phyloP scores from a whole-genome alignment of 768 basidiomycete genomes.

The Tricholomella constricta region DNA sequence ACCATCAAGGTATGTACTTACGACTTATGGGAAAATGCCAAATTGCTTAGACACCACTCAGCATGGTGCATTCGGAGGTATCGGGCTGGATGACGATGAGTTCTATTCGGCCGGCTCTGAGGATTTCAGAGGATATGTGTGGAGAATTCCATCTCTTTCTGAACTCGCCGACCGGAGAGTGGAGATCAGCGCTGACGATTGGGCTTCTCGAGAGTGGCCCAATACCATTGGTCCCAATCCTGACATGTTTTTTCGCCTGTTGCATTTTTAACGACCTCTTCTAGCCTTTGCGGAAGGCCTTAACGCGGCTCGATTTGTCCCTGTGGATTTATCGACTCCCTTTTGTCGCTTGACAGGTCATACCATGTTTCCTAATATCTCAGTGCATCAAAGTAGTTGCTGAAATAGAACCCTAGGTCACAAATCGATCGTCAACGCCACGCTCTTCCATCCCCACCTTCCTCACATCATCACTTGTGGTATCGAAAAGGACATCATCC shows the following conservation, averaged over 20 bases:
- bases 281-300: slow-evolving; percentile 49
- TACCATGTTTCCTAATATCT: neutral
- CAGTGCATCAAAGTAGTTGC: neutral
- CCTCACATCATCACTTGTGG: slow-evolving; percentile 71
- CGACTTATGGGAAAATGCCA: neutral
- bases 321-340: slow-evolving; percentile 64
- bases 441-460: slow-evolving; percentile 70
- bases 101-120: slow-evolving; percentile 81
- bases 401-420: slow-evolving; percentile 48
- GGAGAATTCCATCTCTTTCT: slow-evolving; percentile 63
- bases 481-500: slow-evolving; percentile 66
- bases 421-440: slow-evolving; percentile 75
- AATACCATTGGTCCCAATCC: slow-evolving; percentile 48
- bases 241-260: slow-evolving; percentile 10
- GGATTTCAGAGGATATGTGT: slow-evolving; percentile 78
- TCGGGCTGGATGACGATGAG: slow-evolving; percentile 50
- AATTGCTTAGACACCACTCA: slow-evolving; percentile 26
- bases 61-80: slow-evolving; percentile 78
- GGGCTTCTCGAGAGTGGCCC: slow-evolving; percentile 39
- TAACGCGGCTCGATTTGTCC: slow-evolving; percentile 50
- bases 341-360: slow-evolving; percentile 60
- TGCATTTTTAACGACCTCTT: neutral
- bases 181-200: slow-evolving; percentile 46
- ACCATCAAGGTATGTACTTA: slow-evolving; percentile 71
- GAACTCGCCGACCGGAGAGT: slow-evolving; percentile 47